phyloP scores from a whole-genome alignment of 257 asterid genomes.

The Nicotiana sylvestris region DNA sequence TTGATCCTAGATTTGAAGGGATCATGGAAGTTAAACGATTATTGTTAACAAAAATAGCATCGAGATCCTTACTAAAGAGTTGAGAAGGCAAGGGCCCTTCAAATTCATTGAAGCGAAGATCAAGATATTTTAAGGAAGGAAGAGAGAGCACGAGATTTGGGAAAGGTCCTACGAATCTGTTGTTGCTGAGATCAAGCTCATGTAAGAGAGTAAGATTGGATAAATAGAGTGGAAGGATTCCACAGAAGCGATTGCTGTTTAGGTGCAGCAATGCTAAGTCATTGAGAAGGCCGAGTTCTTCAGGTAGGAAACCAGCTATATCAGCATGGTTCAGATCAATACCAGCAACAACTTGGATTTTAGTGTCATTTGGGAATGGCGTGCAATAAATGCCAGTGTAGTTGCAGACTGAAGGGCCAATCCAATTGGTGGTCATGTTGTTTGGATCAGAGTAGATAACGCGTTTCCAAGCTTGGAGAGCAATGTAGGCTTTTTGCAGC shows the following conservation, averaged over 20 bases:
- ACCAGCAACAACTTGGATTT: conserved; percentile 43
- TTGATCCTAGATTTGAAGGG: conserved; percentile 43
- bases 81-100: conserved; percentile 58
- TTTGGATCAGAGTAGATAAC: conserved; percentile 62
- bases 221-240: conserved; percentile 51
- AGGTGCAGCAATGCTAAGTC: conserved; percentile 56
- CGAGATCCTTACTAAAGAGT: conserved; percentile 43
- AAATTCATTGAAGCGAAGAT: conserved; percentile 67
- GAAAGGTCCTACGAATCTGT: conserved; percentile 71
- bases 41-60: conserved; percentile 62
- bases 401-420: conserved; percentile 53
- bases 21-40: conserved; percentile 44
- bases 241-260: conserved; percentile 72
- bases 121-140: conserved; percentile 44
- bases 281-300: conserved; percentile 56
- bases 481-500: conserved; percentile 49
- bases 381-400: conserved; percentile 49
- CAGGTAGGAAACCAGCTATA: conserved; percentile 62
- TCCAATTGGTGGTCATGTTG: conserved; percentile 56
- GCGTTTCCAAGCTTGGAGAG: conserved; percentile 60
- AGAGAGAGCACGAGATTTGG: conserved; percentile 58
- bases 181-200: conserved; percentile 74
- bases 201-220: conserved; percentile 41
- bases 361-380: conserved; percentile 39
- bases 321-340: conserved; percentile 63